phyloP scores from a whole-genome alignment of 495 filamentous ascomycete genomes.

The Podospora tetraspora region DNA sequence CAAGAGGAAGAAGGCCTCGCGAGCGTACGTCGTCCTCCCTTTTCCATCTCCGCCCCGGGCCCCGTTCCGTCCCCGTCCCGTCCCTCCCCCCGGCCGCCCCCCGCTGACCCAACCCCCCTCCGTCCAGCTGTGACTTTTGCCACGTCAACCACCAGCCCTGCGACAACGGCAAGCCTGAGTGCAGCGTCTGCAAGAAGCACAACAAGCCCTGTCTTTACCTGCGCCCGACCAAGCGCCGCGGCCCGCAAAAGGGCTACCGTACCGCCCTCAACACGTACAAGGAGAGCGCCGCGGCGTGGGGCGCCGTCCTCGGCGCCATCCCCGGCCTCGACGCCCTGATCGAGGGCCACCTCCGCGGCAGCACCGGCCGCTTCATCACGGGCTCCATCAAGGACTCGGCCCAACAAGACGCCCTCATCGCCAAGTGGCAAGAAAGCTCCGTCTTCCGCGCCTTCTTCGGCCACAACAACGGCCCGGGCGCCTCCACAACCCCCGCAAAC shows the following conservation, averaged over 20 bases:
- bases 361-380: slow-evolving; percentile 23
- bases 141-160: slow-evolving; percentile 38
- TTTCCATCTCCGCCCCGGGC: background rate
- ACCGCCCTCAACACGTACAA: slow-evolving; percentile 38
- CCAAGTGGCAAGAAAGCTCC: slow-evolving; percentile 30
- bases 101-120: background rate
- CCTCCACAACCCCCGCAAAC: background rate
- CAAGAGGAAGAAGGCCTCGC: slow-evolving; percentile 36
- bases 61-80: background rate
- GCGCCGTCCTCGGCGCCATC: slow-evolving; percentile 32
- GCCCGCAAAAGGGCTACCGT: slow-evolving; percentile 35
- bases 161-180: slow-evolving; percentile 37
- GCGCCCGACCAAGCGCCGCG: slow-evolving; percentile 35
- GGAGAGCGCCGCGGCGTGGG: slow-evolving; percentile 37
- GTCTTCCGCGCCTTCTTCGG: slow-evolving; percentile 35
- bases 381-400: slow-evolving; percentile 32
- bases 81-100: no score
- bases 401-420: slow-evolving; percentile 32
- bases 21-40: slow-evolving; percentile 26
- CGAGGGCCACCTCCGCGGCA: slow-evolving; percentile 29
- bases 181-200: slow-evolving; percentile 33
- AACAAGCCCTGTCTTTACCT: slow-evolving; percentile 36
- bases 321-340: slow-evolving; percentile 35
- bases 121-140: slow-evolving; percentile 34
- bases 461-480: slow-evolving; percentile 19